Percentiles rank a stretch among this genome's conserved stretches.
Conservation (phyloP, 495 filamentous ascomycete genomes). For the Glutinoglossum americanum region DNA sequence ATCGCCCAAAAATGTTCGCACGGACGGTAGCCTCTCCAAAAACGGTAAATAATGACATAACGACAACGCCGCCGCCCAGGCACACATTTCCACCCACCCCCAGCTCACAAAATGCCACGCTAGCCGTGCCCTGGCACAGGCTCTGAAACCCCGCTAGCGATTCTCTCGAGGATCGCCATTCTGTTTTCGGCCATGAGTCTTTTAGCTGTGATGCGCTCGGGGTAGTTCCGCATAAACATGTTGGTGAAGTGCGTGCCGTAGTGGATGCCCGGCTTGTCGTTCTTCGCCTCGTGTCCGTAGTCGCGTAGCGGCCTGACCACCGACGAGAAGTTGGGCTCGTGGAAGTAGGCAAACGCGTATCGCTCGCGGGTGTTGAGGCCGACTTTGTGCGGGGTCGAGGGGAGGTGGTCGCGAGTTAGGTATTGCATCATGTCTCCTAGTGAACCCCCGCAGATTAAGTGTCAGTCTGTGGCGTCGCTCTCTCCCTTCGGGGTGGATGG, state of each 20-base stretch:
- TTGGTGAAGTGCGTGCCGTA: conserved; percentile 28
- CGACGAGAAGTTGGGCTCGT: conserved; percentile 24
- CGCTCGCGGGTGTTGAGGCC: conserved; percentile 23
- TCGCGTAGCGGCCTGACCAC: conserved; percentile 19
- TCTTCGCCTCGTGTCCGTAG: conserved; percentile 3
- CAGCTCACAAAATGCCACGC: too few species aligned
- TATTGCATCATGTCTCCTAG: conserved; percentile 28
- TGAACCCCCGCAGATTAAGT: not conserved
- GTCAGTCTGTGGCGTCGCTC: not conserved
- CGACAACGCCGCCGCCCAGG: too few species aligned
- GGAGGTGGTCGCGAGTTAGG: conserved; percentile 19
- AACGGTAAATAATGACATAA: too few species aligned
- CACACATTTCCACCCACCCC: too few species aligned
- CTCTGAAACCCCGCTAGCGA: too few species aligned
- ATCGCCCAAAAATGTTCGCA: too few species aligned
- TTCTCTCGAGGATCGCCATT: conserved; percentile 1
- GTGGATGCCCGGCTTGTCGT: conserved; percentile 16
- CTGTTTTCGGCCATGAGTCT: conserved; percentile 11
- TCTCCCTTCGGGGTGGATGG: too few species aligned
- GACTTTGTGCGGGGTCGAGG: conserved; percentile 25
- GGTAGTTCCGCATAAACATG: conserved; percentile 27
- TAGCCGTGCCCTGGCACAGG: too few species aligned
- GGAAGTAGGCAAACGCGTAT: conserved; percentile 24
- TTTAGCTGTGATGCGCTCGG: conserved; percentile 22
- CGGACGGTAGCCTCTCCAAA: too few species aligned